Conservation (phyloP, 2,329 filamentous ascomycete species). For the Fonsecaea multimorphosa region DNA sequence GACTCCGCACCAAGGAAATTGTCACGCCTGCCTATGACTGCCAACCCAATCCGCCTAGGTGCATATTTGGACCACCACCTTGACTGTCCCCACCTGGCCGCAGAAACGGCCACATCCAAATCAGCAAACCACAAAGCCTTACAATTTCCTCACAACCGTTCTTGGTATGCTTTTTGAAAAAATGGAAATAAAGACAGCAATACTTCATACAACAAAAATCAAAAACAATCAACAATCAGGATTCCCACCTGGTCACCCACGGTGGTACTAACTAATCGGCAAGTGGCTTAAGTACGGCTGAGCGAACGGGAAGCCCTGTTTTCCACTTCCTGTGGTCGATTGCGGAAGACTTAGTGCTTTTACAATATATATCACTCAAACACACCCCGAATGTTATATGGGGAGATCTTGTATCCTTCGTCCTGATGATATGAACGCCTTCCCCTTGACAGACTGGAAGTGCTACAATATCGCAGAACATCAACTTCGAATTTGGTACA, state of each 20-base stretch:
- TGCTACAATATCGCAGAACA: no score
- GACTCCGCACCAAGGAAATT: background rate
- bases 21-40: background rate
- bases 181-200: background rate
- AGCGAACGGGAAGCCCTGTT: conserved; percentile 7
- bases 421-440: no score
- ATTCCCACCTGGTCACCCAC: conserved; percentile 10
- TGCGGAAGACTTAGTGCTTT: background rate
- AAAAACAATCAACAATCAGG: conserved; percentile 7
- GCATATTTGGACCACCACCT: background rate
- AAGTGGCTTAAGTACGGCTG: conserved; percentile 4
- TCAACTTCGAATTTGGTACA: no score
- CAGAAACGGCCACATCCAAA: background rate
- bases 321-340: conserved; percentile 15
- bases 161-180: no score
- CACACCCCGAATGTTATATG: no score
- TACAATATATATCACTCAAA: background rate
- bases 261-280: conserved; percentile 6
- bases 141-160: background rate
- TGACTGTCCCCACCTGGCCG: background rate
- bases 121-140: background rate
- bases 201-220: background rate
- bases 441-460: no score
- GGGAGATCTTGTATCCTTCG: no score
- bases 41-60: background rate